A percentile compares a stretch with the other conserved stretches of the same genome.
phyloP scores from a whole-genome alignment of 345 rosid species.

The Eucalyptus viminalis region DNA sequence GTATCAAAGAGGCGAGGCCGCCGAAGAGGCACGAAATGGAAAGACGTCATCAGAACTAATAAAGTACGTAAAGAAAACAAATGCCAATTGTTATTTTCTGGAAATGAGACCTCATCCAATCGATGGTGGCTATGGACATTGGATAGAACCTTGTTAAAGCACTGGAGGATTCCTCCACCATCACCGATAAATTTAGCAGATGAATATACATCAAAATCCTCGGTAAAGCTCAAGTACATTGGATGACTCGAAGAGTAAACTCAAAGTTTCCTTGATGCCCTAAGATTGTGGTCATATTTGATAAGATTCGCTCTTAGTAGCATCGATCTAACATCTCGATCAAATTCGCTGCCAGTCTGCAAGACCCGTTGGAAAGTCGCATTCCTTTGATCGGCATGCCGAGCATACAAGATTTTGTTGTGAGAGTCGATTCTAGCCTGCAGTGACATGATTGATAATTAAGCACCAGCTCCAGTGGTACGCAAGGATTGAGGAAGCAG shows the following conservation, averaged over 20 bases:
- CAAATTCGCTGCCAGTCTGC: constrained; percentile 91
- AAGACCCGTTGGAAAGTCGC: constrained; percentile 89
- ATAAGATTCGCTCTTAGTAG: constrained; percentile 80
- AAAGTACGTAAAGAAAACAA: background rate
- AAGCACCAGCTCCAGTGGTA: background rate
- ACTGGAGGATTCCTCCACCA: background rate
- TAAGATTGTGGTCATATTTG: constrained; percentile 61
- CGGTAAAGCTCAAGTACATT: background rate
- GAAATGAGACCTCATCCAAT: background rate
- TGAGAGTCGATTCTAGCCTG: constrained; percentile 99
- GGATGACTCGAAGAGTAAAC: background rate
- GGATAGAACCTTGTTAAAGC: background rate
- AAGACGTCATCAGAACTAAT: background rate
- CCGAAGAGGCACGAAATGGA: background rate
- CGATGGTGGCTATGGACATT: background rate
- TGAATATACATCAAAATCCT: background rate
- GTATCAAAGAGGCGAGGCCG: background rate
- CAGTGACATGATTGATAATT: background rate
- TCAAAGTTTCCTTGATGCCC: constrained; percentile 57
- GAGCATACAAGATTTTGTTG: constrained; percentile 89
- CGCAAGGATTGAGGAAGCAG: background rate
- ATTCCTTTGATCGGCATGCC: constrained; percentile 97
- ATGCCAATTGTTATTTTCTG: background rate
- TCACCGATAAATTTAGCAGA: background rate
- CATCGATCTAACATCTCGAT: constrained; percentile 83